These are phyloP conservation scores for Solioccasus polychromus DNA, from an alignment of 768 basidiomycete species.

Conservation along the genomic window DNA sequence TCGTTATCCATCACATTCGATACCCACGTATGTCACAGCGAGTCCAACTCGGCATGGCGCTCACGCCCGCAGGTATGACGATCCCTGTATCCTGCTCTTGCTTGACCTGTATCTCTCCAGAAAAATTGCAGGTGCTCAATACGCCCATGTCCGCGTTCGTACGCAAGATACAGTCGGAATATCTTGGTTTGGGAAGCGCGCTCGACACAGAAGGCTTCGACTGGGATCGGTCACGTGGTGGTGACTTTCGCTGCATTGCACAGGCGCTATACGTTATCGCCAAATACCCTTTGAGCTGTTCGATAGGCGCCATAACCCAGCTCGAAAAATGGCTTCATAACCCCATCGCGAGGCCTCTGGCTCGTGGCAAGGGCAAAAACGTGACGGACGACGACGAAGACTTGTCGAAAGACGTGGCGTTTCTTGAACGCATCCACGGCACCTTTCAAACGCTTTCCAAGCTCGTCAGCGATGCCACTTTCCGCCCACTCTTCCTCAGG, in stretches of 20 bases:
- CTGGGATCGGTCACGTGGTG: conserved; percentile 50
- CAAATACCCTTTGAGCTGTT: conserved; percentile 34
- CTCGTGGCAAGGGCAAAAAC: conserved; percentile 19
- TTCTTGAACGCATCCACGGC: conserved; percentile 34
- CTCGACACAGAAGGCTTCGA: conserved; percentile 40
- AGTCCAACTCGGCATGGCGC: conserved; percentile 75
- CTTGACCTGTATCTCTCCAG: conserved; percentile 28
- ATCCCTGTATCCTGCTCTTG: background rate
- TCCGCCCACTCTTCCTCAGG: conserved; percentile 38
- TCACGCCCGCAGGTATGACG: conserved; percentile 60
- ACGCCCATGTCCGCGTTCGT: conserved; percentile 57
- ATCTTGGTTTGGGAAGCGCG: conserved; percentile 39
- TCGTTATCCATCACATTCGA: background rate
- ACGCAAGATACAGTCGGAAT: conserved; percentile 49
- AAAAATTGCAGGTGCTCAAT: conserved; percentile 66
- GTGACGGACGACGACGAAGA: conserved; percentile 12
- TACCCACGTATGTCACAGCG: conserved; percentile 40
- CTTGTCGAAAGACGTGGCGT: conserved; percentile 31
- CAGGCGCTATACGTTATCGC: conserved; percentile 53
- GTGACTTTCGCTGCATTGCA: conserved; percentile 57
- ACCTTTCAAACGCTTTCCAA: conserved; percentile 47
- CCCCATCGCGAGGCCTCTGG: conserved; percentile 9
- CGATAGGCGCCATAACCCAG: conserved; percentile 32
- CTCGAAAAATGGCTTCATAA: conserved; percentile 52
- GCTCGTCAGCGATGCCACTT: conserved; percentile 39